phyloP scores from a whole-genome alignment of 2,329 filamentous ascomycete species.

The Plectosphaerella sp. region DNA sequence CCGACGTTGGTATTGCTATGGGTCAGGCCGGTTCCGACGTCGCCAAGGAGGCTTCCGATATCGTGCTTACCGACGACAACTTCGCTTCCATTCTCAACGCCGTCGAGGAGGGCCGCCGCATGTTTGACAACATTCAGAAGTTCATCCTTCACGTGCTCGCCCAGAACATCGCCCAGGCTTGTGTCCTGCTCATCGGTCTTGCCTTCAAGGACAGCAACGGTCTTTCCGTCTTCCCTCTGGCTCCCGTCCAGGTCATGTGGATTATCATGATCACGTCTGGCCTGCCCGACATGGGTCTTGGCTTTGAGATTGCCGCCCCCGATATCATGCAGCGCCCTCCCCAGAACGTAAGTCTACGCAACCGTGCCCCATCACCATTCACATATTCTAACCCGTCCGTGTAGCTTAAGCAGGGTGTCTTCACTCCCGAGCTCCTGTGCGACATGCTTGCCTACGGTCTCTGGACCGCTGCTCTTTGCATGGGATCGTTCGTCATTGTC shows the following conservation, averaged over 20 bases:
- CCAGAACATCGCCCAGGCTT: slow-evolving; percentile 66
- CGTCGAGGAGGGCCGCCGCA: slow-evolving; percentile 65
- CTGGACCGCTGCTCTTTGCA: slow-evolving; percentile 60
- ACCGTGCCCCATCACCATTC: too few relatives aligned
- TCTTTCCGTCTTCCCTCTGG: slow-evolving; percentile 66
- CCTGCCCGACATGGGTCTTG: slow-evolving; percentile 71
- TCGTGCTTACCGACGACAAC: slow-evolving; percentile 69
- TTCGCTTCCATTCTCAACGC: slow-evolving; percentile 68
- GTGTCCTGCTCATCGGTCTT: slow-evolving; percentile 63
- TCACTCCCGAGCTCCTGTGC: slow-evolving; percentile 59
- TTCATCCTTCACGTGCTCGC: slow-evolving; percentile 65
- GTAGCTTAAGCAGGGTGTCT: slow-evolving; percentile 48
- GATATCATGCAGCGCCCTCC: slow-evolving; percentile 69
- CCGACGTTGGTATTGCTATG: slow-evolving; percentile 71
- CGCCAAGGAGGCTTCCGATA: slow-evolving; percentile 63
- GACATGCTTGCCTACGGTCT: slow-evolving; percentile 65
- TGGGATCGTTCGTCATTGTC: slow-evolving; percentile 47
- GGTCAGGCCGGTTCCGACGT: slow-evolving; percentile 65
- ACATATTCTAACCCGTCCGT: neutral
- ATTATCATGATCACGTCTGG: slow-evolving; percentile 76
- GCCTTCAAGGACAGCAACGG: slow-evolving; percentile 61
- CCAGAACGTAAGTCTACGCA: slow-evolving; percentile 45
- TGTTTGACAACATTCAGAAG: slow-evolving; percentile 72
- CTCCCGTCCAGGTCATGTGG: slow-evolving; percentile 73
- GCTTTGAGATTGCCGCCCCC: slow-evolving; percentile 63